Conservation (phyloP, 2,329 filamentous ascomycete genomes). For the Cladophialophora yegresii region DNA sequence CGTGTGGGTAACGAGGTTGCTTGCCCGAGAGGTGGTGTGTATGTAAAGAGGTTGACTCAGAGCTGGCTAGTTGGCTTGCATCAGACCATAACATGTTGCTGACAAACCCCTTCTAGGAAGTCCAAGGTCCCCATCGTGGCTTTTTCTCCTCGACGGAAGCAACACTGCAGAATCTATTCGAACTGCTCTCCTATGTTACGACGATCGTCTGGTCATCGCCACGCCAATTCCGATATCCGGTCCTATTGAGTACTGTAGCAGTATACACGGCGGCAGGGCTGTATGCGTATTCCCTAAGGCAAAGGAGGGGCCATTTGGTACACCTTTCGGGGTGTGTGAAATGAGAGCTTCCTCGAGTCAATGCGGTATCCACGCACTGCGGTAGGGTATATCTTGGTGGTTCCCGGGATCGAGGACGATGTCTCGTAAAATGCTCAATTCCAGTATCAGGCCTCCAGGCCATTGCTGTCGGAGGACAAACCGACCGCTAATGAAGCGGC, state of each 20-base stretch:
- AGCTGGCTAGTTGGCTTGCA: too few species aligned
- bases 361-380: neutral
- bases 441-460: neutral
- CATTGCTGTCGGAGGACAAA: neutral
- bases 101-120: neutral
- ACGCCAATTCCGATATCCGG: constrained; percentile 65
- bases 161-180: constrained; percentile 68
- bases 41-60: too few species aligned
- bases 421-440: neutral
- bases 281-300: constrained; percentile 50
- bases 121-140: constrained; percentile 55
- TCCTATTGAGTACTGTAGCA: constrained; percentile 59
- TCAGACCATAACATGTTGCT: too few species aligned
- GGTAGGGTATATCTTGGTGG: neutral
- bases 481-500: too few species aligned
- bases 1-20: neutral
- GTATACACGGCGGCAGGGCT: constrained; percentile 51
- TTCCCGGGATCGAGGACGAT: neutral
- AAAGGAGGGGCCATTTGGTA: constrained; percentile 61
- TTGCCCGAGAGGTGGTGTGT: neutral
- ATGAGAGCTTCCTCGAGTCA: neutral
- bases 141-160: constrained; percentile 69
- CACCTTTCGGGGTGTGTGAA: constrained; percentile 46
- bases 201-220: constrained; percentile 67
- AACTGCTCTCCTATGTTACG: constrained; percentile 65